Conservation (phyloP, 345 rosid genomes). For the Arabidopsis arenosa region DNA sequence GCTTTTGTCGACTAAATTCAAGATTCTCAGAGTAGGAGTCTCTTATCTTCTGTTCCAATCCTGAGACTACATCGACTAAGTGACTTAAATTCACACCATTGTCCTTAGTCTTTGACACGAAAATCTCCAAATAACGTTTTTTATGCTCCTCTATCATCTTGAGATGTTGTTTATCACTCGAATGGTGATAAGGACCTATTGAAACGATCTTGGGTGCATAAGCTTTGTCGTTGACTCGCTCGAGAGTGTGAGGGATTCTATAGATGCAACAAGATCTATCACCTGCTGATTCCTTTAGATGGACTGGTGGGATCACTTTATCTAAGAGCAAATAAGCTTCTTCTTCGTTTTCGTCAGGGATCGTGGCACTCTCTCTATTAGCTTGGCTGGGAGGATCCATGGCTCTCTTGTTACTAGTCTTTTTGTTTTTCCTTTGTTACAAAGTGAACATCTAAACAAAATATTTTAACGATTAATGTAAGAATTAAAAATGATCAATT, state of each 20-base stretch:
- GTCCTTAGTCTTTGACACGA: slow-evolving; percentile 33
- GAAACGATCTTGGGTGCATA: slow-evolving; percentile 55
- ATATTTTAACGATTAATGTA: background rate
- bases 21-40: slow-evolving; percentile 46
- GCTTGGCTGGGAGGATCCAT: slow-evolving; percentile 6
- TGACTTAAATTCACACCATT: slow-evolving; percentile 21
- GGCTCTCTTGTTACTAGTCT: background rate
- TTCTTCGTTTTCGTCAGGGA: background rate
- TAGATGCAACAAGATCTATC: slow-evolving; percentile 52
- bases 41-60: slow-evolving; percentile 39
- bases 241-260: slow-evolving; percentile 52
- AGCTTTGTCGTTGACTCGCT: slow-evolving; percentile 39
- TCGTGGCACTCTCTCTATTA: background rate
- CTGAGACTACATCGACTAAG: slow-evolving; percentile 27
- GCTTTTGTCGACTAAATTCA: slow-evolving; percentile 16
- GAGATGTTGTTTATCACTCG: slow-evolving; percentile 42
- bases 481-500: background rate
- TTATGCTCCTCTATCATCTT: slow-evolving; percentile 61
- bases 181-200: slow-evolving; percentile 54
- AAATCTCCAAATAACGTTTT: slow-evolving; percentile 34
- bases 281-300: slow-evolving; percentile 48
- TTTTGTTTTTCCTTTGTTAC: background rate
- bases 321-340: slow-evolving; percentile 19
- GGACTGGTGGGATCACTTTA: slow-evolving; percentile 26
- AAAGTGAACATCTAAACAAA: slow-evolving; percentile 2